Evolutionary conservation across 2,329 filamentous ascomycete species (phyloP), one percentile per base, ranked within the genome.

Genomic region (Penicillium freii): DNA sequence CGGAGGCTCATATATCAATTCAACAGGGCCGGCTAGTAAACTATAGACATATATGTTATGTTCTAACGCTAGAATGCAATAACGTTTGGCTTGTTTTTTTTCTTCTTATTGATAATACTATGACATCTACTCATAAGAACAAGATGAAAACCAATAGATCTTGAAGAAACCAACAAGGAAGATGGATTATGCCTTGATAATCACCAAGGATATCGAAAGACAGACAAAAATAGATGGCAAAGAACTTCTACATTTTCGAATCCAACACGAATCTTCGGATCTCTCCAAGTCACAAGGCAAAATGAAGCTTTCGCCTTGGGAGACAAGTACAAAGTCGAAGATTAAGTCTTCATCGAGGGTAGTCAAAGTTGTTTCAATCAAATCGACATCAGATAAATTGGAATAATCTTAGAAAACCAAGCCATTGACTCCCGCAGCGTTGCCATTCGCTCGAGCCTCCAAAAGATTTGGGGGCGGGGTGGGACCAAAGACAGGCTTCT

Each of bases 1-100:
- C 29, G 88, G 87, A 4, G 77, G 81, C 39, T 75, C 76, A 3
- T 92, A 89, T 74, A 72, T 92, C 21, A 34, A 31, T n/a, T 13
- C 31, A 2, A 51, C 38, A 42, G 66, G 69, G 13, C 63, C 62
- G 33, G 59, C 66, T 13, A 82, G 79, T 60, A 81, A 78, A 60
- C 66, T 83, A 56, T 82, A 71, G 70, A 56, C 33, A 33, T 38
- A 3, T 31, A 31, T 31, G 4, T 4, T 13, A 25, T 33, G 6
- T 21, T n/a, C 27, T 33, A 3, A 5, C 2, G 11, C 5, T 31
- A 21, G 6, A 40, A n/a, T 33, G 29, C 6, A 43, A 60, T 49
- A 51, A 38, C 51, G 19, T 55, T 54, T 54, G 59, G 58, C 44
- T 31, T 31, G 57, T 47, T 52, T 25, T 47, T 59, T 58, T 46